These are phyloP conservation scores for Pythium aristosporum DNA, from an alignment of 352 stramenopile genomes.

Conservation along the genomic window DNA sequence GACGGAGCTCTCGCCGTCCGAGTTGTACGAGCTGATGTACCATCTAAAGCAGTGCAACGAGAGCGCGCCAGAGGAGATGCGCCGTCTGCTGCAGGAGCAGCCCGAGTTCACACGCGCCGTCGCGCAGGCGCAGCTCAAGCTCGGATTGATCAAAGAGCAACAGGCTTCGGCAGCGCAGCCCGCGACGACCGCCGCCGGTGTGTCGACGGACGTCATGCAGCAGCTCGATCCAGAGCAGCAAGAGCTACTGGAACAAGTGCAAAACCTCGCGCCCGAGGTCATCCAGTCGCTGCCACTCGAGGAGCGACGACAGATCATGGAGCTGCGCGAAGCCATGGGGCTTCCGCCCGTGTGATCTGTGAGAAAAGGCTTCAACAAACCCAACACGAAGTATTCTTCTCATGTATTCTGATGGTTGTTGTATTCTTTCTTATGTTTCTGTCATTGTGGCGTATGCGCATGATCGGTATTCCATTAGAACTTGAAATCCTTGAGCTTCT, in stretches of 20 bases:
- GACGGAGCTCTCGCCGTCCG: slow-evolving; percentile 44
- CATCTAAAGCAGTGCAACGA: slow-evolving; percentile 83
- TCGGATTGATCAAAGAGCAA: slow-evolving; percentile 67
- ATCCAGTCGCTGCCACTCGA: slow-evolving; percentile 74
- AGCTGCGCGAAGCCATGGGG: slow-evolving; percentile 77
- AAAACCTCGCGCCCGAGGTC: slow-evolving; percentile 77
- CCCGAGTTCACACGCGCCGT: slow-evolving; percentile 71
- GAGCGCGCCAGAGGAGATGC: slow-evolving; percentile 66
- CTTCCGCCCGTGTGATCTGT: slow-evolving; percentile 49
- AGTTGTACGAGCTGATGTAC: slow-evolving; percentile 79
- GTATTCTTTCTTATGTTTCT: slow-evolving; percentile 18
- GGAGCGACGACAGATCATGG: slow-evolving; percentile 81
- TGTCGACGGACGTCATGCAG: slow-evolving; percentile 64
- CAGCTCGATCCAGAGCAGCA: slow-evolving; percentile 79
- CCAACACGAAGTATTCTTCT: not conserved
- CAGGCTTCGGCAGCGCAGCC: slow-evolving; percentile 30
- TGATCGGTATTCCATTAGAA: slow-evolving; percentile 41
- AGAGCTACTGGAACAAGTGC: slow-evolving; percentile 74
- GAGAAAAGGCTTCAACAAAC: not conserved
- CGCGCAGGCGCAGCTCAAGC: slow-evolving; percentile 68
- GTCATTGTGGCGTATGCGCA: not conserved
- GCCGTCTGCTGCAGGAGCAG: slow-evolving; percentile 69
- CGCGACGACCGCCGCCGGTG: slow-evolving; percentile 53
- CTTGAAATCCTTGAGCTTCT: slow-evolving; percentile 87
- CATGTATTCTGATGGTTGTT: not conserved